Evolutionary conservation across 2,329 filamentous ascomycete species (phyloP).

Genomic region (Colletotrichum tropicale): DNA sequence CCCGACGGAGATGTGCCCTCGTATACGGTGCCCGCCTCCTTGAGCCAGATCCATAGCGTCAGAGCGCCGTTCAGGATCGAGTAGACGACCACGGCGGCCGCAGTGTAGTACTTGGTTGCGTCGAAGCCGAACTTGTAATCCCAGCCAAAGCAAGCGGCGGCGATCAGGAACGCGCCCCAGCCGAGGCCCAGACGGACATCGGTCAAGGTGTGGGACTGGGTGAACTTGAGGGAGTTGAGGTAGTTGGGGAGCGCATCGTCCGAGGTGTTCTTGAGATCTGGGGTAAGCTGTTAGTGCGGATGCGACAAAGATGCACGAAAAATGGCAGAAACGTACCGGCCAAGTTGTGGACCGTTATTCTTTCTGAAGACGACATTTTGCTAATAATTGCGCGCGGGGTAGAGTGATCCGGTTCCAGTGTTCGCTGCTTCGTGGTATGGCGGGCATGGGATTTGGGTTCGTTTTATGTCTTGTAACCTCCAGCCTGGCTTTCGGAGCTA

Average conservation of each 20-base stretch:
- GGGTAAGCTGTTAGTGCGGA: constrained; percentile 5
- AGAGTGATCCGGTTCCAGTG: background rate
- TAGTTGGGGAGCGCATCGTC: constrained; percentile 96
- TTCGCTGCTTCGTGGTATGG: background rate
- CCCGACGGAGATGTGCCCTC: constrained; percentile 71
- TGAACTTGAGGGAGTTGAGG: constrained; percentile 85
- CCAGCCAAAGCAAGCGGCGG: constrained; percentile 84
- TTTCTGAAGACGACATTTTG: constrained; percentile 53
- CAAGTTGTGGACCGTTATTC: constrained; percentile 71
- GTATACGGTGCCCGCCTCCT: constrained; percentile 85
- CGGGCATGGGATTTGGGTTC: background rate
- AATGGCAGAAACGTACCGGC: constrained; percentile 50
- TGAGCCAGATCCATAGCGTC: constrained; percentile 82
- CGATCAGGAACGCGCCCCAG: constrained; percentile 80
- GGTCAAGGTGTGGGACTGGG: constrained; percentile 78
- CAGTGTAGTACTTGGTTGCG: constrained; percentile 79
- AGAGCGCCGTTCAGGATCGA: constrained; percentile 78
- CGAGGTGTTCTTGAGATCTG: constrained; percentile 95
- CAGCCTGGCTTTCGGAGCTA: constrained; percentile 18
- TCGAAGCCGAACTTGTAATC: constrained; percentile 95
- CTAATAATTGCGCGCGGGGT: background rate
- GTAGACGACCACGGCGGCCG: constrained; percentile 80
- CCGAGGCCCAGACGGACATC: constrained; percentile 86
- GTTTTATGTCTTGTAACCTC: constrained; percentile 14
- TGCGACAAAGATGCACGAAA: constrained; percentile 1